Evolutionary conservation across 2,329 filamentous ascomycete genomes (phyloP).

Genomic region (Phymatotrichopsis omnivora): DNA sequence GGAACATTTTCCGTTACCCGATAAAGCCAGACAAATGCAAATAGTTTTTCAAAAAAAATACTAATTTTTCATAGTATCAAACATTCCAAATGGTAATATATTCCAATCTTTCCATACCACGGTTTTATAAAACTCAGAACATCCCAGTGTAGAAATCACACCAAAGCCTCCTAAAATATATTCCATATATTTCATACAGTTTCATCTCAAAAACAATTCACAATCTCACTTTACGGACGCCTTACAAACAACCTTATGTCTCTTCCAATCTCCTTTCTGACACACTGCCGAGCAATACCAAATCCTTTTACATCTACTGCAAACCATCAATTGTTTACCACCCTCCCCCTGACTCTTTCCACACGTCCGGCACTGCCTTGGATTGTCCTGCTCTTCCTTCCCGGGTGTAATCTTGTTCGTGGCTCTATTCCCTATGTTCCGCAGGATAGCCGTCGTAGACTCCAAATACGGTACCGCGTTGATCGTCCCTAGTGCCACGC

Average conservation of each 20-base stretch:
- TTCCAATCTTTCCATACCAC: no score
- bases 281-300: conserved; percentile 31
- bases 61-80: no score
- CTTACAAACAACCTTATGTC: conserved; percentile 31
- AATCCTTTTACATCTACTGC: conserved; percentile 28
- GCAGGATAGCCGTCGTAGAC: conserved; percentile 6
- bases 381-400: background rate
- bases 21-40: no score
- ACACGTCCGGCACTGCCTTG: conserved; percentile 17
- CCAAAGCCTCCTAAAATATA: no score
- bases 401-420: background rate
- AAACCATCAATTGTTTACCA: conserved; percentile 26
- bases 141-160: no score
- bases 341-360: conserved; percentile 6
- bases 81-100: no score
- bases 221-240: no score
- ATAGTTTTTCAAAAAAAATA: no score
- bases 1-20: no score
- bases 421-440: background rate
- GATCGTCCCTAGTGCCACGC: conserved; percentile 33
- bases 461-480: conserved; percentile 34
- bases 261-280: conserved; percentile 33
- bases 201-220: background rate
- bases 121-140: no score
- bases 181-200: background rate